phyloP scores from a whole-genome alignment of 1,284 basidiomycete genomes.

The Leccinum fallax region DNA sequence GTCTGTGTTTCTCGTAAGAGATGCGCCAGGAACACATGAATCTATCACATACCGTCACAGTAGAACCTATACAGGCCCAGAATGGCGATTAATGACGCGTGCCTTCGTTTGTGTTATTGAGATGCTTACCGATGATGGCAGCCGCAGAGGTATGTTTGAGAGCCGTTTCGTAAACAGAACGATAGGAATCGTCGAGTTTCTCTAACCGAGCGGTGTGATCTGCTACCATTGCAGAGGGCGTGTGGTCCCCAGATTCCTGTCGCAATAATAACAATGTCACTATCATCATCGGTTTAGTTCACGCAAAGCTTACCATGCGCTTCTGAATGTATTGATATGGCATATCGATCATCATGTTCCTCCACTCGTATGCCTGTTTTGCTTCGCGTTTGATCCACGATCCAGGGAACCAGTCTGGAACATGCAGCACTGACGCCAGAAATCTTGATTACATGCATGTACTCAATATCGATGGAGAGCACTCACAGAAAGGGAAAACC shows the following conservation, averaged over 20 bases:
- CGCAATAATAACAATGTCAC: background rate
- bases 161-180: background rate
- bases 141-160: background rate
- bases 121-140: background rate
- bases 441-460: background rate
- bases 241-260: background rate
- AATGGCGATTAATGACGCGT: background rate
- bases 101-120: background rate
- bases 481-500: background rate
- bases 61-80: background rate
- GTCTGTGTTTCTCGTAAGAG: background rate
- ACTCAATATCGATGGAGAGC: background rate
- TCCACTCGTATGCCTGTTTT: background rate
- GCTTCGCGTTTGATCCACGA: background rate
- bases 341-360: background rate
- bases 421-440: background rate
- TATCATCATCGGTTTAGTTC: background rate
- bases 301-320: background rate
- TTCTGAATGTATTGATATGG: background rate
- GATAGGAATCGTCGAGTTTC: background rate
- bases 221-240: background rate
- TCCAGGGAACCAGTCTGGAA: background rate
- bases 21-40: background rate
- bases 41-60: background rate
- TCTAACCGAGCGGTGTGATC: background rate